Conservation (phyloP, 2,329 filamentous ascomycete genomes). For the Alternaria novae-zelandiae region DNA sequence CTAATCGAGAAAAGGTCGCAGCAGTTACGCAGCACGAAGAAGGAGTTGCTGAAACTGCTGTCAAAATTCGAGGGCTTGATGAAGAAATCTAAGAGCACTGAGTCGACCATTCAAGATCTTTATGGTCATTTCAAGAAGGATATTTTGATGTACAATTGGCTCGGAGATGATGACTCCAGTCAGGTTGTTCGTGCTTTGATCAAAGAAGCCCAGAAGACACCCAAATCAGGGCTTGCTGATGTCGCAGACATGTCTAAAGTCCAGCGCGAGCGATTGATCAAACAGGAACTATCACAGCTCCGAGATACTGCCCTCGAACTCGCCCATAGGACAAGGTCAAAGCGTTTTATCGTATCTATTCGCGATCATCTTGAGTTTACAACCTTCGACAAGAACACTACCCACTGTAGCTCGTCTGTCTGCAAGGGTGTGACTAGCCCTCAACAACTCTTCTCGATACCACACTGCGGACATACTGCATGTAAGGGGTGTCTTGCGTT, state of each 20-base stretch:
- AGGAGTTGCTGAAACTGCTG: conserved; percentile 21
- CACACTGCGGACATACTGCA: conserved; percentile 36
- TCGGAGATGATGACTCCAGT: conserved; percentile 31
- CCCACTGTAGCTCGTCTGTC: no score
- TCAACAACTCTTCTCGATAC: background rate
- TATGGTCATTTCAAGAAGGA: conserved; percentile 28
- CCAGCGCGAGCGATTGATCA: conserved; percentile 9
- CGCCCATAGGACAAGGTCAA: conserved; percentile 21
- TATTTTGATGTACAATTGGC: conserved; percentile 18
- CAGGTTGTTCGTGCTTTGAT: conserved; percentile 14
- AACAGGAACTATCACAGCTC: conserved; percentile 27
- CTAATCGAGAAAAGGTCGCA: conserved; percentile 22
- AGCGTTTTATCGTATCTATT: conserved; percentile 32
- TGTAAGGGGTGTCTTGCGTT: conserved; percentile 29
- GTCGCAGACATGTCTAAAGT: conserved; percentile 1
- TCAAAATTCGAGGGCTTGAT: conserved; percentile 25
- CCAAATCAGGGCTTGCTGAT: conserved; percentile 7
- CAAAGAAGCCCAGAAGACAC: conserved; percentile 7
- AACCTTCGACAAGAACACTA: background rate
- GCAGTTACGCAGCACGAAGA: conserved; percentile 17
- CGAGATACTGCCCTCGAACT: conserved; percentile 29
- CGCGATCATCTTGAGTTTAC: conserved; percentile 12
- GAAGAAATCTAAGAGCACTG: background rate
- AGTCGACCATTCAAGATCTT: conserved; percentile 14
- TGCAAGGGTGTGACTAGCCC: no score